Conservation (phyloP, 768 basidiomycete species). For the Phylloporus sp. region DNA sequence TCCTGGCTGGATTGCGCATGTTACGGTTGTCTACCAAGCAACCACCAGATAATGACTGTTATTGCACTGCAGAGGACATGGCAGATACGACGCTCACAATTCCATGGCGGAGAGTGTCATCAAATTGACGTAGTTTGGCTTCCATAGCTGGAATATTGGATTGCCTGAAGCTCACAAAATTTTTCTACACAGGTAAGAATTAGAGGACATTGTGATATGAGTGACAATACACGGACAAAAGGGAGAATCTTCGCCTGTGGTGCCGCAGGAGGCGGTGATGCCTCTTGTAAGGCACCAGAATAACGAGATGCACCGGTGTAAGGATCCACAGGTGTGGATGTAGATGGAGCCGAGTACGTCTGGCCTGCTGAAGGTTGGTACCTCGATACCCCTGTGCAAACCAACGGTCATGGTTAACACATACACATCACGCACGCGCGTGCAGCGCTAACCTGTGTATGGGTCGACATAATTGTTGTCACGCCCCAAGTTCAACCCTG, state of each 20-base stretch:
- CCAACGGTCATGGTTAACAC: background rate
- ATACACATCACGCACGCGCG: background rate
- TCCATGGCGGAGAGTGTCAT: conserved; percentile 62
- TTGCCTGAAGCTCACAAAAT: conserved; percentile 77
- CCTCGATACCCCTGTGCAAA: conserved; percentile 54
- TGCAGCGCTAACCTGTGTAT: conserved; percentile 63
- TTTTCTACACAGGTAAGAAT: conserved; percentile 40
- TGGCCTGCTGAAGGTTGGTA: conserved; percentile 47
- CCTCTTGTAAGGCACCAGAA: conserved; percentile 37
- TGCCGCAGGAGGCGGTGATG: conserved; percentile 29
- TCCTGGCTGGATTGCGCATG: conserved; percentile 67
- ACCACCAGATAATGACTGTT: background rate
- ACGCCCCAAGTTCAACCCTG: conserved; percentile 66
- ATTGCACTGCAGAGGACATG: background rate
- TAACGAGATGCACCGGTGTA: conserved; percentile 73
- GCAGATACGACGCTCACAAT: conserved; percentile 45
- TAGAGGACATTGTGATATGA: background rate
- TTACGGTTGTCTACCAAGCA: conserved; percentile 55
- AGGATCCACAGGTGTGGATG: conserved; percentile 55
- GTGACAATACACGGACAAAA: conserved; percentile 37
- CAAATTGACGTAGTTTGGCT: conserved; percentile 71
- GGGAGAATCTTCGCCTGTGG: conserved; percentile 44
- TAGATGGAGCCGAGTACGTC: conserved; percentile 25
- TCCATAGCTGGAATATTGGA: conserved; percentile 77
- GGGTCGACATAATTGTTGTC: conserved; percentile 76